Evolutionary conservation across 2,329 filamentous ascomycete genomes (phyloP), one percentile per base, ranked within the genome.

Genomic region (Leptodontidium sp.): DNA sequence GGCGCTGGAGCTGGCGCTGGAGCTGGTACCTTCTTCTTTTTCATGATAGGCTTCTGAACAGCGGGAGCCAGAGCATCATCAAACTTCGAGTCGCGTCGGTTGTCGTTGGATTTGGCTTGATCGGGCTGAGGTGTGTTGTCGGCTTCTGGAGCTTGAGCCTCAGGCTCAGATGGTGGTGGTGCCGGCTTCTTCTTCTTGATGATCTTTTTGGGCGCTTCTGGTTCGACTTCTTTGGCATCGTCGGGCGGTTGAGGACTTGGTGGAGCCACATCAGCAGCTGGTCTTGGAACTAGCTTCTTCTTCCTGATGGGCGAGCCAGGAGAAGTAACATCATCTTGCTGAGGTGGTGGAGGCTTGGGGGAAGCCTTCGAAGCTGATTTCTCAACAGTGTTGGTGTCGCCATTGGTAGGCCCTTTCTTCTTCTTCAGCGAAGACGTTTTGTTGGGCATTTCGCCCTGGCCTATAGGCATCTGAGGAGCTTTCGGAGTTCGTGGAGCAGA

Each of bases 401-500:
- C 65, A 50, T 64, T 67, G 21, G 69, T 40, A 52, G 67, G 68
- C 3, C 66, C 61, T 61, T 47, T 70, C 68, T 76, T 76, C 65
- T 75, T 74, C 11, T 38, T 55, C 17, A 57, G 35, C 4, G 62
- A 65, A 21, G 69, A 47, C 6, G 73, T 68, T 65, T 74, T 75
- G 61, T 61, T 64, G 38, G 68, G 61, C 14, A 45, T 29, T 26
- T 66, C 65, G 15, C 68, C 68, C 29, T 66, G 58, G 17, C 68
- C 69, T 15, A 32, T 26, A 8, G 67, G 59, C 26, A 71, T 66
- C 21, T 67, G 53, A 17, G 70, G 72, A 12, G 68, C 70, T 47
- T 72, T 73, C 5, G 70, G 72, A 21, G 69, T 61, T 64, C 70
- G 68, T 45, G 74, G 69, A 47, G 72, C 64, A 35, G 71, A 72